A percentile compares a stretch with the other conserved stretches of the same genome.
Evolutionary conservation across 1,139 yeast genomes (phyloP).

Genomic region (Torulaspora globosa): DNA sequence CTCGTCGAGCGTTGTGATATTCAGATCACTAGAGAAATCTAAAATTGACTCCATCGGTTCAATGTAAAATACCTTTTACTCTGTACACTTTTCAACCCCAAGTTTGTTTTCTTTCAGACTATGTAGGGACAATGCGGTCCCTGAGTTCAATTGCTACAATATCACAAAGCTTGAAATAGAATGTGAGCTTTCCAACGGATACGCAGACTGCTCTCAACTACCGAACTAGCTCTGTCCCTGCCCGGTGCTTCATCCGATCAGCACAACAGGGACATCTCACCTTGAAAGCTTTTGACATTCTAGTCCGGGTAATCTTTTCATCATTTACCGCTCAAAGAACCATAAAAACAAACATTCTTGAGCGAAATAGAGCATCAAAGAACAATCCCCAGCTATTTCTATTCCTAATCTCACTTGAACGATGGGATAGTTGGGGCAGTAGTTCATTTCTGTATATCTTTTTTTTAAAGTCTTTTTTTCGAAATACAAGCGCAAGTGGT

Average conservation of each 20-base stretch:
- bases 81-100: background rate
- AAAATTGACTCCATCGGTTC: slow-evolving; percentile 73
- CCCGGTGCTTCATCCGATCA: background rate
- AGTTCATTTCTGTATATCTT: no score
- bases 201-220: background rate
- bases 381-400: no score
- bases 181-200: background rate
- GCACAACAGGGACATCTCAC: slow-evolving; percentile 6
- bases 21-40: slow-evolving; percentile 81
- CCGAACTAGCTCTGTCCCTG: background rate
- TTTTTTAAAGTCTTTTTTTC: no score
- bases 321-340: background rate
- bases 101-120: background rate
- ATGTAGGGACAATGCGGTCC: slow-evolving; percentile 1
- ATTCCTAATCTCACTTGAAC: no score
- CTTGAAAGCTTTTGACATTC: background rate
- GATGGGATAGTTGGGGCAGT: no score
- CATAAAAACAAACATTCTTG: background rate
- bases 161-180: background rate
- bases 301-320: background rate
- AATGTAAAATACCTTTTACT: slow-evolving; percentile 1
- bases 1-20: slow-evolving; percentile 72
- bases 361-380: no score
- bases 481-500: slow-evolving; percentile 25
- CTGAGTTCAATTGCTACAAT: background rate